These are phyloP conservation scores for Lipomyces yamanashiensis DNA, from an alignment of 805 yeast species.

Conservation along the genomic window DNA sequence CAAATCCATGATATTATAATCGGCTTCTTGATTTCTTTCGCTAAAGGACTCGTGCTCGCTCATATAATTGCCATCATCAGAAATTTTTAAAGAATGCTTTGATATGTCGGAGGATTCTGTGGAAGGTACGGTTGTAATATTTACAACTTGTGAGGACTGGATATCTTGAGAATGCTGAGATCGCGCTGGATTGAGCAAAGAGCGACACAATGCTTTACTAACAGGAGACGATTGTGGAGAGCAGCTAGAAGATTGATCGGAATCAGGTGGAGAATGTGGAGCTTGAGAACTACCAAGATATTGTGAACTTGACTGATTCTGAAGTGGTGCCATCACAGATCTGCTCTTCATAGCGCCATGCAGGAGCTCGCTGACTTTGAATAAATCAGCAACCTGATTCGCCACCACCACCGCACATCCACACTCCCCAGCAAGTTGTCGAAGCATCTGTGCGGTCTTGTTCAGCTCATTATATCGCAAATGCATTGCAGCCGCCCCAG, in stretches of 20 bases:
- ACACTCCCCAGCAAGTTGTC: slow-evolving; percentile 53
- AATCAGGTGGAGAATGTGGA: too few relatives aligned
- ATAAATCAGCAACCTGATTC: slow-evolving; percentile 76
- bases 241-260: too few relatives aligned
- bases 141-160: neutral
- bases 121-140: neutral
- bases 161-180: too few relatives aligned
- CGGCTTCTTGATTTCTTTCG: slow-evolving; percentile 3
- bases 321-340: slow-evolving; percentile 3
- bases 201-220: too few relatives aligned
- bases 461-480: slow-evolving; percentile 42
- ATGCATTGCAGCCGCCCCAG: slow-evolving; percentile 18
- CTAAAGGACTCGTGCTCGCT: neutral
- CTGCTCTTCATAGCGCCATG: slow-evolving; percentile 5
- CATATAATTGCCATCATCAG: neutral
- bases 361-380: slow-evolving; percentile 3
- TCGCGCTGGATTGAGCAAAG: too few relatives aligned
- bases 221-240: too few relatives aligned
- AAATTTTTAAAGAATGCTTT: neutral
- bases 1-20: slow-evolving; percentile 48
- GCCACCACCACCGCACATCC: slow-evolving; percentile 69
- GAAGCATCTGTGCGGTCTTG: slow-evolving; percentile 54
- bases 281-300: too few relatives aligned
- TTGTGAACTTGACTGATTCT: neutral
- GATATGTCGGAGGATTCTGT: neutral